These are phyloP conservation scores for Aureobasidium sp. DNA, from an alignment of 2,329 filamentous ascomycete species.

Conservation along the genomic window DNA sequence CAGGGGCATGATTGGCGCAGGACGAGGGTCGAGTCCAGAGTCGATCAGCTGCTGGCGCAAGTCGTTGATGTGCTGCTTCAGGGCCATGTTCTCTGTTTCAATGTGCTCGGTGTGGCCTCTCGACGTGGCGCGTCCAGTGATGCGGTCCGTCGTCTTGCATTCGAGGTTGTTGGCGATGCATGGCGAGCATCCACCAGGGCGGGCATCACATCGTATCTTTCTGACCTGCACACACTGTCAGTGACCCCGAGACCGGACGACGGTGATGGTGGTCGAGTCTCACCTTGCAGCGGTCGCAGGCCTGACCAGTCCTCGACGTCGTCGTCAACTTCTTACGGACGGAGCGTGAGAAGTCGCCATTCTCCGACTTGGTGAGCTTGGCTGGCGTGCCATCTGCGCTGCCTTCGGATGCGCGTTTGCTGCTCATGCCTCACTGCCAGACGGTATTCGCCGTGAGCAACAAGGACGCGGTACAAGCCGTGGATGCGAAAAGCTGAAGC, in stretches of 20 bases:
- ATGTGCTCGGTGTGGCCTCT: conserved; percentile 70
- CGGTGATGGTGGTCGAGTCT: neutral
- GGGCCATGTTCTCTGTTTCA: conserved; percentile 60
- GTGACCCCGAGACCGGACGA: neutral
- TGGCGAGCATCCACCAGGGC: conserved; percentile 71
- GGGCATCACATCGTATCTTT: conserved; percentile 80
- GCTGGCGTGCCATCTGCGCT: conserved; percentile 16
- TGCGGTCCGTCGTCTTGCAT: conserved; percentile 79
- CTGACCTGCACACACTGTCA: conserved; percentile 43
- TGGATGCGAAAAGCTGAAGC: neutral
- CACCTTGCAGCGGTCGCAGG: conserved; percentile 82
- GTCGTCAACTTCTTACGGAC: conserved; percentile 43
- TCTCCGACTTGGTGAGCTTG: conserved; percentile 22
- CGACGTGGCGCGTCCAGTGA: conserved; percentile 70
- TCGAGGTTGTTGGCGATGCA: conserved; percentile 67
- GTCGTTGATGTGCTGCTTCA: conserved; percentile 58
- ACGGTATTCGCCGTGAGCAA: conserved; percentile 15
- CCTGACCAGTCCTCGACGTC: conserved; percentile 64
- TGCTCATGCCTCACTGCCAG: conserved; percentile 16
- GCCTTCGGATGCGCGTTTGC: conserved; percentile 21
- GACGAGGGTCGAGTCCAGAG: conserved; percentile 52
- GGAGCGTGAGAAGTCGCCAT: conserved; percentile 32
- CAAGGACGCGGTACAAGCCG: conserved; percentile 13
- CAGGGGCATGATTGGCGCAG: conserved; percentile 22
- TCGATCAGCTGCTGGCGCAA: conserved; percentile 58